Evolutionary conservation across 257 asterid species (phyloP), one percentile per base, ranked within the genome.

Genomic region (Ilex aquifolium): DNA sequence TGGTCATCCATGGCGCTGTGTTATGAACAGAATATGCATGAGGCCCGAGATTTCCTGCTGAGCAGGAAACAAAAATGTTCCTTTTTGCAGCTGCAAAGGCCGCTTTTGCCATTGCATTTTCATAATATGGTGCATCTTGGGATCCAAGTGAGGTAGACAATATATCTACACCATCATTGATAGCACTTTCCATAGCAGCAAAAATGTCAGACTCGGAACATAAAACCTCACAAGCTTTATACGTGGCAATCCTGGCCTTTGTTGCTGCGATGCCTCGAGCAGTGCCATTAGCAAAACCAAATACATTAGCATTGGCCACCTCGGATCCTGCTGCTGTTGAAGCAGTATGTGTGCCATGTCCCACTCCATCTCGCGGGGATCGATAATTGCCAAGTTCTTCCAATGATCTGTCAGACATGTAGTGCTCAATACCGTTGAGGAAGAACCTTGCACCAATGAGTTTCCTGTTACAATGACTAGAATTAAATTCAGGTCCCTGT

Each of bases 361-460:
- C 69, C 3, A 12, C 0, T 39, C 12, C n/a, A 32, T 65, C 69
- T 32, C 68, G 44, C 29, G 69, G 31, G 13, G 69, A 56, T 30
- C 21, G 6, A n/a, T 6, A 50, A 5, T 50, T 2, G 5, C 21
- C 16, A 6, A 6, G 17, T 6, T 11, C 13, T 13, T 9, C 8
- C 14, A 50, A 13, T 44, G 9, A 7, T 44, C 9, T 44, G 13
- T 13, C 50, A 7, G 1, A 8, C 8, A 14, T 6, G 6, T 14
- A 14, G 56, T 6, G 56, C 13, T 11, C 0, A 42, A 11, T 60
- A 12, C 69, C 69, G 15, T 65, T 65, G 29, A 29, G 0, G 62
- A 65, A 65, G 32, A 14, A 32, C 56, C 69, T 44, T 13, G 69
- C 62, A 40, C 69, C 56, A n/a, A 69, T 69, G 39, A 69, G 63